These are phyloP conservation scores for Leishmania martiniquensis DNA, from an alignment of 208 protist genomes.

Conservation along the genomic window DNA sequence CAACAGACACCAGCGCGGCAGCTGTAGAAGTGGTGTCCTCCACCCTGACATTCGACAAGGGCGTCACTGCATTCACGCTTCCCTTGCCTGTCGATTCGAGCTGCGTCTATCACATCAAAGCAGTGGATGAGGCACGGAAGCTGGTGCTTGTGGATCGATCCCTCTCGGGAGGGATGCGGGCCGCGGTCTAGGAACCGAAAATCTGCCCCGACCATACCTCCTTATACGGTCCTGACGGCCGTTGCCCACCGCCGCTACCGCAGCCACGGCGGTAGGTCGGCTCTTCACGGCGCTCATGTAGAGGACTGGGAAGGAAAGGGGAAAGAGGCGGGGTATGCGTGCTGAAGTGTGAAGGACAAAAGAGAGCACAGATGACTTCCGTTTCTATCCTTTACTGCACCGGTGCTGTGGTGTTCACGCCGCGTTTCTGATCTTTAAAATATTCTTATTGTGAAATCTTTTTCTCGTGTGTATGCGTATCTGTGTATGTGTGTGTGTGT, in stretches of 20 bases:
- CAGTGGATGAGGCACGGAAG: constrained; percentile 51
- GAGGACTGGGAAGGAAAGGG: too few relatives aligned
- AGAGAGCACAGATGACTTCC: not conserved
- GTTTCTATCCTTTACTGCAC: not conserved
- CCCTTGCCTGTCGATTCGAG: constrained; percentile 29
- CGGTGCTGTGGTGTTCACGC: not conserved
- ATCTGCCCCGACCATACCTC: not conserved
- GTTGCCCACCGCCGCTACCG: not conserved
- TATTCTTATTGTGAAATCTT: not conserved
- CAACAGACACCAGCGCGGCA: not conserved
- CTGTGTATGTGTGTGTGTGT: constrained; percentile 3
- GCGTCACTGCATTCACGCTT: constrained; percentile 47
- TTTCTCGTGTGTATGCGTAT: not conserved
- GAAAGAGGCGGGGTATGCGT: too few relatives aligned
- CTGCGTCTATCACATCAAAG: constrained; percentile 51
- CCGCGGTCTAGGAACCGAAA: not conserved
- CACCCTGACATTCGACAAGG: constrained; percentile 67
- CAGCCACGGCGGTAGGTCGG: not conserved
- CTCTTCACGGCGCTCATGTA: not conserved
- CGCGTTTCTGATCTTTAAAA: not conserved
- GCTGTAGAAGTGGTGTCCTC: constrained; percentile 18
- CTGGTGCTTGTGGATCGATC: constrained; percentile 55
- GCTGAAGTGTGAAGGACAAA: not conserved
- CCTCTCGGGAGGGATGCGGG: constrained; percentile 11
- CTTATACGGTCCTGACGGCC: not conserved